A percentile compares a stretch with the other conserved stretches of the same genome.
Conservation (phyloP, 2,329 filamentous ascomycete species). For the Pyrenophora tritici-repentis region DNA sequence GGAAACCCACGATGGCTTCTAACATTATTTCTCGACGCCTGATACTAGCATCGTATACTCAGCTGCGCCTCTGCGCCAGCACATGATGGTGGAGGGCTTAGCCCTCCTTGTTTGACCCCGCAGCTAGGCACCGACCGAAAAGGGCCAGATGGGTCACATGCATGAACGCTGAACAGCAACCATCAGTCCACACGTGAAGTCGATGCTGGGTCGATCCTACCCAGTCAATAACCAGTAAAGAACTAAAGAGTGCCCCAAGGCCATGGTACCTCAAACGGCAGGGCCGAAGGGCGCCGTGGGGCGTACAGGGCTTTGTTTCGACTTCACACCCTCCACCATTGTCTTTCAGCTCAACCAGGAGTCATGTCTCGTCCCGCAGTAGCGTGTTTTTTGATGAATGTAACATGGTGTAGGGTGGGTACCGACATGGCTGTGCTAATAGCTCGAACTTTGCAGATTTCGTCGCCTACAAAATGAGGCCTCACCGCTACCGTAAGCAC, state of each 20-base stretch:
- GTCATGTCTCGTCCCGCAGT: no score
- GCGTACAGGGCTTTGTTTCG: constrained; percentile 3
- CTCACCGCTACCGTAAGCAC: background rate
- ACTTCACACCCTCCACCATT: background rate
- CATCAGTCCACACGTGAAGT: background rate
- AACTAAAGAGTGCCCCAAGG: background rate
- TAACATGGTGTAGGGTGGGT: no score
- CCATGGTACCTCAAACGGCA: background rate
- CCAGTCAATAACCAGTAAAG: background rate
- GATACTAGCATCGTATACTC: no score
- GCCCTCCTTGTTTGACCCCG: background rate
- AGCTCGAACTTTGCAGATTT: background rate
- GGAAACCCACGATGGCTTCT: no score
- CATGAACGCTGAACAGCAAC: background rate
- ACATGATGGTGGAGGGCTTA: background rate
- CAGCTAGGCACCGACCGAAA: background rate
- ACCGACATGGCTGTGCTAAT: no score
- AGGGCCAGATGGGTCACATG: no score
- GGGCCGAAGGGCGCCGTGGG: background rate
- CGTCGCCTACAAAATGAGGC: constrained; percentile 1
- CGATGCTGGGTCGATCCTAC: no score
- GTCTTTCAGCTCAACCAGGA: no score
- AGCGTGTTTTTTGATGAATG: no score
- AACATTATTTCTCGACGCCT: no score
- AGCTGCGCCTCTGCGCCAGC: background rate